These are phyloP conservation scores for Hypoxylon trugodes DNA, from an alignment of 495 filamentous ascomycete genomes.

Conservation along the genomic window DNA sequence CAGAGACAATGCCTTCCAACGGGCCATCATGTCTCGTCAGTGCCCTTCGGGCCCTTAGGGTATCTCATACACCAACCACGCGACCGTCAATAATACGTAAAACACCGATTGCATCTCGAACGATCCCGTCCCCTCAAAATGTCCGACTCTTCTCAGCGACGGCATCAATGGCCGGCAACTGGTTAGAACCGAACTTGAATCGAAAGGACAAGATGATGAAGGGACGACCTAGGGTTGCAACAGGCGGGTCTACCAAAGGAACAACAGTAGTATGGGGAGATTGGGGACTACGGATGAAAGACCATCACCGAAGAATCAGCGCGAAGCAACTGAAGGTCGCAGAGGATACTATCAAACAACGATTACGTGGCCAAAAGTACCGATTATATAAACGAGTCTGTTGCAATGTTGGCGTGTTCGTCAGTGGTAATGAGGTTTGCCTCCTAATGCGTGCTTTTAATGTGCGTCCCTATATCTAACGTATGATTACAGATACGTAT, in stretches of 20 bases:
- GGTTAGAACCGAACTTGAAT: conserved; percentile 80
- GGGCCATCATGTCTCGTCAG: conserved; percentile 49
- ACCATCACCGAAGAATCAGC: conserved; percentile 90
- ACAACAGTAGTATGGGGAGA: conserved; percentile 97
- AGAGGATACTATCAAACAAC: conserved; percentile 88
- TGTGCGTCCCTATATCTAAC: conserved; percentile 14
- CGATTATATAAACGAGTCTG: conserved; percentile 87
- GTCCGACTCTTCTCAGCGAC: conserved; percentile 79
- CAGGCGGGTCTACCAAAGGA: conserved; percentile 87
- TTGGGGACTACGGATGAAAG: conserved; percentile 91
- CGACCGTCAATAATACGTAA: conserved; percentile 46
- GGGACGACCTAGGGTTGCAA: conserved; percentile 85
- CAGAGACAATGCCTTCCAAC: conserved; percentile 51
- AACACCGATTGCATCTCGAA: conserved; percentile 24
- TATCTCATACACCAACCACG: conserved; percentile 44
- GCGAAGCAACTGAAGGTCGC: conserved; percentile 86
- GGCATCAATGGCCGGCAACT: conserved; percentile 65
- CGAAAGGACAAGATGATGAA: conserved; percentile 88
- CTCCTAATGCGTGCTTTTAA: neutral
- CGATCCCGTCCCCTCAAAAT: conserved; percentile 39
- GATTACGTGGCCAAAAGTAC: conserved; percentile 91
- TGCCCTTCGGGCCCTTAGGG: conserved; percentile 54
- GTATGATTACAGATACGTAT: conserved; percentile 70
- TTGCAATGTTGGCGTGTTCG: conserved; percentile 94
- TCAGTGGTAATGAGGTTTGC: conserved; percentile 87